These are phyloP conservation scores for Fusarium marasasianum DNA, from an alignment of 2,329 filamentous ascomycete genomes.

Conservation along the genomic window DNA sequence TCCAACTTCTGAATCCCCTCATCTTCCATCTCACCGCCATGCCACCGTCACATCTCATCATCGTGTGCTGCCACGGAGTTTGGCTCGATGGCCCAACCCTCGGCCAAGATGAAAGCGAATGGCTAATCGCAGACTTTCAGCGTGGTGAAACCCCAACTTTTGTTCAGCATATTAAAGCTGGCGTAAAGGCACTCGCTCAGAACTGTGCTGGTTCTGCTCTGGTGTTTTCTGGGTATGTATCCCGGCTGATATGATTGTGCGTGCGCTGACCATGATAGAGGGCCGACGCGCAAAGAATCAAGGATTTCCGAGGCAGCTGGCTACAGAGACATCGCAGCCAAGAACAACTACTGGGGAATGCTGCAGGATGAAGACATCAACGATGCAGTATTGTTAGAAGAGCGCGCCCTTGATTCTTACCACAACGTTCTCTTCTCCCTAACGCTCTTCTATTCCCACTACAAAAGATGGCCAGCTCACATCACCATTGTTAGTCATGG, in stretches of 20 bases:
- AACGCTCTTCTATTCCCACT: slow-evolving; percentile 54
- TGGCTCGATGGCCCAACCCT: slow-evolving; percentile 68
- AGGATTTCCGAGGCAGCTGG: slow-evolving; percentile 68
- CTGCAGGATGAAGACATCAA: slow-evolving; percentile 33
- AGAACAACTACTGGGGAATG: slow-evolving; percentile 58
- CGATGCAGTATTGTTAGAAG: slow-evolving; percentile 65
- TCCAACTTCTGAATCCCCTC: slow-evolving; percentile 19
- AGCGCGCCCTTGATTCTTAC: slow-evolving; percentile 83
- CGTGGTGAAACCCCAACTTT: slow-evolving; percentile 81
- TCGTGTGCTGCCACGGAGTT: slow-evolving; percentile 88
- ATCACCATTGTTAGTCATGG: slow-evolving; percentile 74
- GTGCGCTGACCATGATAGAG: slow-evolving; percentile 52
- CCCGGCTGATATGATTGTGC: fast-evolving
- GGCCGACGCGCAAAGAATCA: slow-evolving; percentile 68
- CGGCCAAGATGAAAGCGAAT: slow-evolving; percentile 67
- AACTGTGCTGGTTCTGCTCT: slow-evolving; percentile 60
- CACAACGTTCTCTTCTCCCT: slow-evolving; percentile 85
- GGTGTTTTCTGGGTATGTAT: slow-evolving; percentile 75
- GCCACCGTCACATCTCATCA: slow-evolving; percentile 66
- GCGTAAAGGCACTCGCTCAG: slow-evolving; percentile 61
- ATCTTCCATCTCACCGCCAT: slow-evolving; percentile 17
- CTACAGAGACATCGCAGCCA: slow-evolving; percentile 64
- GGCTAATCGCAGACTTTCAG: slow-evolving; percentile 82
- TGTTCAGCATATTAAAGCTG: slow-evolving; percentile 76
- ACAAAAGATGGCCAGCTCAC: slow-evolving; percentile 61